phyloP scores from a whole-genome alignment of 306 rosid species.

The Delonix regia region DNA sequence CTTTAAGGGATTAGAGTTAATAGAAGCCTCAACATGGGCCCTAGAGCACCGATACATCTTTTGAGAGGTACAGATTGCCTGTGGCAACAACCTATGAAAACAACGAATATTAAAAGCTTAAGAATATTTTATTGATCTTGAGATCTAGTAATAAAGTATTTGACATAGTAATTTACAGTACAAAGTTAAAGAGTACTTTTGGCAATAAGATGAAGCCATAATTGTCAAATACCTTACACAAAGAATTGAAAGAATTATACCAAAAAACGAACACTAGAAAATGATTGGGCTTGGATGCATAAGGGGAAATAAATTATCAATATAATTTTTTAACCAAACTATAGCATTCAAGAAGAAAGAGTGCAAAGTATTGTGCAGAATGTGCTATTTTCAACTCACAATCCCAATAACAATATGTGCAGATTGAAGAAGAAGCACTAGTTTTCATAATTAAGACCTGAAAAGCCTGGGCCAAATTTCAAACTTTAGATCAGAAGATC shows the following conservation, averaged over 20 bases:
- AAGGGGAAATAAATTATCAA: slow-evolving; percentile 10
- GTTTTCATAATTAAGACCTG: neutral
- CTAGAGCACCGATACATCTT: slow-evolving; percentile 55
- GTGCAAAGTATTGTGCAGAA: neutral
- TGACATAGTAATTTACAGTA: neutral
- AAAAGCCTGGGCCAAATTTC: neutral
- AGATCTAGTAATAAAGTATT: slow-evolving; percentile 25
- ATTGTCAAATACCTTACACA: slow-evolving; percentile 15
- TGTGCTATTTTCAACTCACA: neutral
- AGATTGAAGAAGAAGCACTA: neutral
- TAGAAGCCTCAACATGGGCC: slow-evolving; percentile 48
- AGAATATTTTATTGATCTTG: slow-evolving; percentile 12
- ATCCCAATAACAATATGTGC: neutral
- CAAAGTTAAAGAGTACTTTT: slow-evolving; percentile 11
- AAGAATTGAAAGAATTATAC: slow-evolving; percentile 13
- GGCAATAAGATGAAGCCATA: slow-evolving; percentile 5
- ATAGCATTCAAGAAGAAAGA: neutral
- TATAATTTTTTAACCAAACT: neutral
- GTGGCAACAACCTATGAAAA: slow-evolving; percentile 56
- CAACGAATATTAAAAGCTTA: slow-evolving; percentile 20
- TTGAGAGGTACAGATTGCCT: slow-evolving; percentile 55
- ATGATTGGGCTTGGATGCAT: neutral
- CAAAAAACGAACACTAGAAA: slow-evolving; percentile 10
- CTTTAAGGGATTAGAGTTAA: slow-evolving; percentile 45
- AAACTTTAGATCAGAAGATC: slow-evolving; percentile 3